Evolutionary conservation across 805 yeast genomes (phyloP).

Genomic region (Yamadazyma takamatsuzukensis): DNA sequence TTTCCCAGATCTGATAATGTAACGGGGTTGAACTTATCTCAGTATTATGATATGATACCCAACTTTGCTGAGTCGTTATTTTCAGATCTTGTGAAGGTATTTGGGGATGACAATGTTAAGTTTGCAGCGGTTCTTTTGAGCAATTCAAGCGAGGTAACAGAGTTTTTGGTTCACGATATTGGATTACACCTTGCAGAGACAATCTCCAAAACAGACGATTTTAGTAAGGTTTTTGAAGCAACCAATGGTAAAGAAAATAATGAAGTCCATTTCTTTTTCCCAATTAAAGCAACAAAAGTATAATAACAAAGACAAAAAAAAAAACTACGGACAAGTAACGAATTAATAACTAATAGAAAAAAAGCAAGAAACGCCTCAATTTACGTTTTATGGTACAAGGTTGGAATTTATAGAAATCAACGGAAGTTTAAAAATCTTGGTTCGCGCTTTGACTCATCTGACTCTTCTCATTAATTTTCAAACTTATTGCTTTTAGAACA

Average conservation of each 20-base stretch:
- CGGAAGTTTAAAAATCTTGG: no score
- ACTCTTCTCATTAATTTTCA: neutral
- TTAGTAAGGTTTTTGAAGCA: slow-evolving; percentile 17
- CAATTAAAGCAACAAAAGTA: slow-evolving; percentile 9
- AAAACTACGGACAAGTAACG: no score
- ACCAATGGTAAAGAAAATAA: slow-evolving; percentile 10
- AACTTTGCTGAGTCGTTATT: slow-evolving; percentile 21
- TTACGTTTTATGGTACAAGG: no score
- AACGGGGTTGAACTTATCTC: slow-evolving; percentile 8
- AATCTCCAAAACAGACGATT: slow-evolving; percentile 28
- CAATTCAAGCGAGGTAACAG: slow-evolving; percentile 26
- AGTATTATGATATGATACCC: slow-evolving; percentile 21
- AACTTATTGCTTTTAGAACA: neutral
- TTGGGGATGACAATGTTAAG: slow-evolving; percentile 33
- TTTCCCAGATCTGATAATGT: slow-evolving; percentile 12
- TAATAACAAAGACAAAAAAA: no score
- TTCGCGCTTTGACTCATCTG: neutral
- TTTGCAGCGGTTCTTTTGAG: slow-evolving; percentile 27
- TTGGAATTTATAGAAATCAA: no score
- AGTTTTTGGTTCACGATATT: slow-evolving; percentile 25
- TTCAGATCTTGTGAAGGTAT: slow-evolving; percentile 19
- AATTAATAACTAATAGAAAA: no score
- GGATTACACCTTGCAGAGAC: slow-evolving; percentile 29
- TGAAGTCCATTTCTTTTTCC: slow-evolving; percentile 12
- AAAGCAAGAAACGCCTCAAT: no score